A percentile compares a stretch with the other conserved stretches of the same genome.
phyloP scores from a whole-genome alignment of 306 rosid genomes.

The Dicorynia guianensis region DNA sequence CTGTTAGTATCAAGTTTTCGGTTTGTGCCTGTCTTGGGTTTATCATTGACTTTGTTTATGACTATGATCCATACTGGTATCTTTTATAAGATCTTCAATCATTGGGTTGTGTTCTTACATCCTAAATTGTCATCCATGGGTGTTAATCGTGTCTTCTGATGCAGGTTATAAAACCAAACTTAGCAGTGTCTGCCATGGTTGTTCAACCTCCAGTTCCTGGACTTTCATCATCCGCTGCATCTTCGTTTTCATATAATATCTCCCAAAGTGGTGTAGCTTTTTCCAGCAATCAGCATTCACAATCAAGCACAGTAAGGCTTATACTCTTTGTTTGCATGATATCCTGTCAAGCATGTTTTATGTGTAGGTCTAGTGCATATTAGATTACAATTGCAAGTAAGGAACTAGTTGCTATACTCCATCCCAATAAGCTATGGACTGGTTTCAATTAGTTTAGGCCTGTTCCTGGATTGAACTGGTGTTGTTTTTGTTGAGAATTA shows the following conservation, averaged over 20 bases:
- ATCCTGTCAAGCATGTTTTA: not conserved
- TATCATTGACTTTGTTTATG: constrained; percentile 4
- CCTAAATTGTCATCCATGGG: not conserved
- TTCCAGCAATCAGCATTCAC: constrained; percentile 50
- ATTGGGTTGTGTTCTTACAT: not conserved
- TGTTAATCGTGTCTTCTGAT: constrained; percentile 21
- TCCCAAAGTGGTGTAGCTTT: constrained; percentile 42
- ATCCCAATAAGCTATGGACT: not conserved
- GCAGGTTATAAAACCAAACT: constrained; percentile 50
- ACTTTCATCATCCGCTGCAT: constrained; percentile 43
- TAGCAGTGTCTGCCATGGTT: constrained; percentile 40
- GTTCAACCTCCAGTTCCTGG: constrained; percentile 58
- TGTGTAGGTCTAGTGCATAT: no score
- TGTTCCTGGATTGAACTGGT: not conserved
- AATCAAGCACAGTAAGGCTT: constrained; percentile 51
- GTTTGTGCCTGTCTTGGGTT: not conserved
- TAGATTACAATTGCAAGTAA: no score
- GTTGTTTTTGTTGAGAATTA: not conserved
- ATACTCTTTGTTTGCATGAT: not conserved
- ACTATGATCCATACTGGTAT: constrained; percentile 8
- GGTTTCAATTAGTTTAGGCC: not conserved
- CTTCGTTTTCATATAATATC: constrained; percentile 59
- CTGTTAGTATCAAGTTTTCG: constrained; percentile 46
- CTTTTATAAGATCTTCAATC: not conserved
- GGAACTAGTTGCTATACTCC: no score